These are phyloP conservation scores for Withania somnifera DNA, from an alignment of 305 asterid species.

Conservation along the genomic window DNA sequence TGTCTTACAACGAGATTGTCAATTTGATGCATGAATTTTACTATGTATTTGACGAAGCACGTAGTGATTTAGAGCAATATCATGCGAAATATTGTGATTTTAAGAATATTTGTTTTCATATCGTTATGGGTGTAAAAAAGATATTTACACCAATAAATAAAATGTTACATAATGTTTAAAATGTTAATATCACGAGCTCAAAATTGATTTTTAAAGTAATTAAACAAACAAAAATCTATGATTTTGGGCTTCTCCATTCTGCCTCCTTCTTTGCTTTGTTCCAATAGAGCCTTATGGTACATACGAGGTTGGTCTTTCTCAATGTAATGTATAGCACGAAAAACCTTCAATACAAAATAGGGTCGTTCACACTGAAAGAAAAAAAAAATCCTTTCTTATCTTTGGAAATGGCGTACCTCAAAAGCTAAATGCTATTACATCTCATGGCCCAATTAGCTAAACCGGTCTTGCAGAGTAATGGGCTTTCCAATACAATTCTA, in stretches of 20 bases:
- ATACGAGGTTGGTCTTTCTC: too few relatives aligned
- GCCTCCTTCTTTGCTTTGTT: too few relatives aligned
- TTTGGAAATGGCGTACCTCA: not conserved
- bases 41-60: not conserved
- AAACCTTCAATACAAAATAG: too few relatives aligned
- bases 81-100: not conserved
- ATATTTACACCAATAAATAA: not conserved
- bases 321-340: too few relatives aligned
- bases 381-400: too few relatives aligned
- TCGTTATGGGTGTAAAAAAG: not conserved
- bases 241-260: too few relatives aligned
- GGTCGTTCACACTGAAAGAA: too few relatives aligned
- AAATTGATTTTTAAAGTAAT: not conserved
- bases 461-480: not conserved
- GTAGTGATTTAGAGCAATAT: not conserved
- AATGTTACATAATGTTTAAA: not conserved
- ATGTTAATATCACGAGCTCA: not conserved
- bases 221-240: not conserved
- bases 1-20: not conserved
- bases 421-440: not conserved
- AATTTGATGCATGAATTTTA: not conserved
- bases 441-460: not conserved
- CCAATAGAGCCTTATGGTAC: too few relatives aligned
- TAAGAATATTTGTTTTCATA: not conserved
- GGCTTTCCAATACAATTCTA: not conserved